Percentiles rank a stretch among this genome's conserved stretches.
Conservation (phyloP, 2,329 filamentous ascomycete species). For the Botryotinia calthae region DNA sequence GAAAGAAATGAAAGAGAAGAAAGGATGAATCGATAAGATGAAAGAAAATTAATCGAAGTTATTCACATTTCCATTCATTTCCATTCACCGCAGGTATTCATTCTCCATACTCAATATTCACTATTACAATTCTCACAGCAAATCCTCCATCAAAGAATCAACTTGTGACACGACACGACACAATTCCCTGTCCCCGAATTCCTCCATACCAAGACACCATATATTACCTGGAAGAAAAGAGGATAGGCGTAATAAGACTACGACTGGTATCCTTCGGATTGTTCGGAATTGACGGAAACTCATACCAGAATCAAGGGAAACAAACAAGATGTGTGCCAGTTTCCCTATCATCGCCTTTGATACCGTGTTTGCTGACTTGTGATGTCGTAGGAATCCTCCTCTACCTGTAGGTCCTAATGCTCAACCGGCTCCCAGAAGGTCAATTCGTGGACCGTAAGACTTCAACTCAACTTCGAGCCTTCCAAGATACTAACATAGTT, state of each 20-base stretch:
- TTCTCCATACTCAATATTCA: too few species aligned
- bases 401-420: slow-evolving; percentile 14
- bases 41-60: neutral
- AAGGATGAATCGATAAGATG: neutral
- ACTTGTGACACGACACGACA: neutral
- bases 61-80: neutral
- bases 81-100: neutral
- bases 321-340: neutral
- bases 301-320: neutral
- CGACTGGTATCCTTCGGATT: neutral
- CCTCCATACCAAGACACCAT: neutral
- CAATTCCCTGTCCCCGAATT: neutral
- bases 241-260: neutral
- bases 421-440: slow-evolving; percentile 8
- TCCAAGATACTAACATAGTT: slow-evolving; percentile 9
- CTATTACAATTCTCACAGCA: neutral
- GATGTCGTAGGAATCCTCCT: slow-evolving; percentile 12
- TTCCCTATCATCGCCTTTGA: neutral
- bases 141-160: neutral
- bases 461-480: neutral
- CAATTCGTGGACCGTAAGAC: slow-evolving; percentile 37
- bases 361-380: neutral
- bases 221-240: neutral
- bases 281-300: neutral
- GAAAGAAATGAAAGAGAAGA: neutral